These are phyloP conservation scores for Trichosporon coremiiforme DNA, from an alignment of 1,284 basidiomycete genomes.

Conservation along the genomic window DNA sequence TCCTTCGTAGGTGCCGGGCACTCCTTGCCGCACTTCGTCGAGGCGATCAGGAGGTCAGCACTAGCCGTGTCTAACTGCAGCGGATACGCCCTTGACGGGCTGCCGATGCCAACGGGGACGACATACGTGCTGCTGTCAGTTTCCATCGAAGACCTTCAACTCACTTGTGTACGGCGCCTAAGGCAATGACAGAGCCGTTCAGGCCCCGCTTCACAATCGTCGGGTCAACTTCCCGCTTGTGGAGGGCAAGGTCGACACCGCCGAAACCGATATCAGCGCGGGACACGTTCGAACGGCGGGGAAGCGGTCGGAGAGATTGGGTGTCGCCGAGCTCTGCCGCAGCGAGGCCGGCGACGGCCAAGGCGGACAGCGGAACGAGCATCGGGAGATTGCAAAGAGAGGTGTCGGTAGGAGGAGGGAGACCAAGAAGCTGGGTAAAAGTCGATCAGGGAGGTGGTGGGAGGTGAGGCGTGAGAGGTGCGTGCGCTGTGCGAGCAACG, in stretches of 20 bases:
- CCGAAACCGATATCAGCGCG: conserved; percentile 17
- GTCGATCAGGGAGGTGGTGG: not conserved
- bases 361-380: not conserved
- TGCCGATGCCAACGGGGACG: conserved; percentile 46
- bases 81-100: conserved; percentile 46
- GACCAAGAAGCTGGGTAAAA: not conserved
- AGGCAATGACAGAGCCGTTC: conserved; percentile 27
- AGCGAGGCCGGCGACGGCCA: not conserved
- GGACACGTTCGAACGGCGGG: not conserved
- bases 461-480: conserved; percentile 6
- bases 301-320: not conserved
- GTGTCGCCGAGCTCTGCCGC: conserved; percentile 10
- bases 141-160: not conserved
- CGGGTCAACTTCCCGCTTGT: not conserved
- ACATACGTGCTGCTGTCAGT: conserved; percentile 43
- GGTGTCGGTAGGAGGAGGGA: not conserved
- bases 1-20: conserved; percentile 38
- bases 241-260: conserved; percentile 17
- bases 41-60: conserved; percentile 50
- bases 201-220: not conserved
- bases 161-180: conserved; percentile 22
- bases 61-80: conserved; percentile 52
- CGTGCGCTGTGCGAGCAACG: not conserved
- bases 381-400: not conserved
- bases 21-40: conserved; percentile 41